A percentile compares a stretch with the other conserved stretches of the same genome.
phyloP scores from a whole-genome alignment of 2,329 filamentous ascomycete species.

The Cordyceps fumosorosea region DNA sequence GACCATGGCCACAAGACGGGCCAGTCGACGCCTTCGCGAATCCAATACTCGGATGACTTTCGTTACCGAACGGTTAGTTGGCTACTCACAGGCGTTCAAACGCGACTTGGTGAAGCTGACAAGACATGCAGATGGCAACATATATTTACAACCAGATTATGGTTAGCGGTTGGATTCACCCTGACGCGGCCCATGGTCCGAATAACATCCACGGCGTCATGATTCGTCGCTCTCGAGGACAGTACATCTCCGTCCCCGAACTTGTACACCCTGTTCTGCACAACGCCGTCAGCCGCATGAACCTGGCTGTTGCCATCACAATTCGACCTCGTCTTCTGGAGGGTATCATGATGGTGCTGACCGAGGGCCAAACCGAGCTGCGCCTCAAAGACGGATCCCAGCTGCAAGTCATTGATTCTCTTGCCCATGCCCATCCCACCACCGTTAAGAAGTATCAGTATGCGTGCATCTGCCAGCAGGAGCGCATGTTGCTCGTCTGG shows the following conservation, averaged over 20 bases:
- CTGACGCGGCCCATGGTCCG: conserved; percentile 13
- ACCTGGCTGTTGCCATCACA: conserved; percentile 40
- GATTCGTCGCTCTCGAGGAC: conserved; percentile 31
- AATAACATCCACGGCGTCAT: conserved; percentile 30
- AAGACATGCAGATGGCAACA: conserved; percentile 22
- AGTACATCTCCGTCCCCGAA: conserved; percentile 35
- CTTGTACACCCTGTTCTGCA: conserved; percentile 31
- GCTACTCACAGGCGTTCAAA: no score
- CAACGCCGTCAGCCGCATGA: conserved; percentile 36
- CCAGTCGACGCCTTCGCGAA: neutral
- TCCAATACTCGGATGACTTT: conserved; percentile 24
- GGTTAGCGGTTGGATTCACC: conserved; percentile 25
- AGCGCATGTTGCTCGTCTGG: conserved; percentile 37
- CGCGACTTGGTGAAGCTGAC: neutral
- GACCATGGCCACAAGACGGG: neutral
- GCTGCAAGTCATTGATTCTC: conserved; percentile 38
- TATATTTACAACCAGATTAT: conserved; percentile 25
- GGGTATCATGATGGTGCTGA: conserved; percentile 35
- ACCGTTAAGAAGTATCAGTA: conserved; percentile 37
- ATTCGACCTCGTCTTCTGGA: conserved; percentile 42
- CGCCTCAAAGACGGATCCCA: conserved; percentile 35
- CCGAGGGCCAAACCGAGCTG: conserved; percentile 35
- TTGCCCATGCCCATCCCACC: conserved; percentile 30
- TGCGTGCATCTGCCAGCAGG: conserved; percentile 35
- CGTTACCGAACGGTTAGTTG: conserved; percentile 25